Conservation (phyloP, 2,329 filamentous ascomycete genomes). For the Orbilia ellipsospora region DNA sequence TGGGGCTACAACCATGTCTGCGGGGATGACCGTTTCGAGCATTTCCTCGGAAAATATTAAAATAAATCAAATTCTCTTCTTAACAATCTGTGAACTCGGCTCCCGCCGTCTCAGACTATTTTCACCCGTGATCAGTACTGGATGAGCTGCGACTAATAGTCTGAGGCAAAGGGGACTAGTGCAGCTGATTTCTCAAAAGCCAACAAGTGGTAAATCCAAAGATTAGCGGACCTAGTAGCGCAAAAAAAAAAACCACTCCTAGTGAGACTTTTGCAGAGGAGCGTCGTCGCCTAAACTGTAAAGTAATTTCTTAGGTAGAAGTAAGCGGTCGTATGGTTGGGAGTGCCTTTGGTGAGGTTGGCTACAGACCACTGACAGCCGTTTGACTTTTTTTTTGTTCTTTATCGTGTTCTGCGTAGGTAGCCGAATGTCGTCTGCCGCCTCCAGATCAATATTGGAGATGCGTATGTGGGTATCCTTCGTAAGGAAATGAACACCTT, state of each 20-base stretch:
- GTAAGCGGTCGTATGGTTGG: neutral
- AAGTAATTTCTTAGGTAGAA: conserved; percentile 23
- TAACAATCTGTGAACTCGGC: too few relatives aligned
- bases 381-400: conserved; percentile 28
- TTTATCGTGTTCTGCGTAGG: conserved; percentile 25
- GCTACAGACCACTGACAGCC: conserved; percentile 13
- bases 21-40: too few relatives aligned
- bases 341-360: conserved; percentile 22
- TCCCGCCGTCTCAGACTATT: too few relatives aligned
- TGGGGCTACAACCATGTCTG: neutral
- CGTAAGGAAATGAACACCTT: neutral
- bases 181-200: neutral
- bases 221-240: conserved; percentile 15
- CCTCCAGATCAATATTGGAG: conserved; percentile 6
- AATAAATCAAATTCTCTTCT: too few relatives aligned
- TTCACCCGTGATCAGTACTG: too few relatives aligned
- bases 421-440: conserved; percentile 7
- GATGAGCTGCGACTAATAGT: too few relatives aligned
- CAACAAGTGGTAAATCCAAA: conserved; percentile 24
- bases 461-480: conserved; percentile 18
- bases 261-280: neutral
- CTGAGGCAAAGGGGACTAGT: too few relatives aligned
- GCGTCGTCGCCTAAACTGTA: neutral
- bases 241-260: neutral
- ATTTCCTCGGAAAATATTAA: too few relatives aligned